A percentile compares a stretch with the other conserved stretches of the same genome.
Evolutionary conservation across 2,329 filamentous ascomycete species (phyloP).

Genomic region (Ilyonectria mors-panacis): DNA sequence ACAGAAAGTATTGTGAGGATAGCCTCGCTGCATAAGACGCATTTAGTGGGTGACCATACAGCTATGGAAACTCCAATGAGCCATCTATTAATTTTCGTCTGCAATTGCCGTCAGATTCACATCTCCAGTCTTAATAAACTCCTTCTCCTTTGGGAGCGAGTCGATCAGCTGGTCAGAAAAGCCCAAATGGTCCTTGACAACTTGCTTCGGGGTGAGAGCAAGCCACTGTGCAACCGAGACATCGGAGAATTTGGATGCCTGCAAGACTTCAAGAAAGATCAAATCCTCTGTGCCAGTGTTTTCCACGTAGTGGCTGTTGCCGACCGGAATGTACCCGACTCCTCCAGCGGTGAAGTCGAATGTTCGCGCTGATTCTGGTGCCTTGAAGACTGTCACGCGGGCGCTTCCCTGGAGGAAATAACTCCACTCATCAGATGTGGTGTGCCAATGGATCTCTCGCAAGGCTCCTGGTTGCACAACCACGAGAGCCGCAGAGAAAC

Average conservation of each 20-base stretch:
- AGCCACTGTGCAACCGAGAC: constrained; percentile 18
- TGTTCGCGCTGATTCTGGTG: constrained; percentile 9
- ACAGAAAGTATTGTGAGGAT: too few species aligned
- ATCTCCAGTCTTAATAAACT: constrained; percentile 16
- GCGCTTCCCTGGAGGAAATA: constrained; percentile 20
- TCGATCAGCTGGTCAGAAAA: constrained; percentile 12
- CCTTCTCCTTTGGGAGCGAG: constrained; percentile 21
- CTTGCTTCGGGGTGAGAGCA: constrained; percentile 19
- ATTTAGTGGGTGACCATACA: too few species aligned
- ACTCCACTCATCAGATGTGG: constrained; percentile 20
- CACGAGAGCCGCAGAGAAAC: constrained; percentile 14
- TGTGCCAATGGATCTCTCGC: constrained; percentile 23
- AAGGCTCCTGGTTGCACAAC: constrained; percentile 20
- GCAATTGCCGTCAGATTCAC: too few species aligned
- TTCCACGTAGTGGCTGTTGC: constrained; percentile 24
- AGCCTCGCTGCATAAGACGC: too few species aligned
- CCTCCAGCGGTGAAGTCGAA: constrained; percentile 24
- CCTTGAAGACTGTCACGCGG: constrained; percentile 21
- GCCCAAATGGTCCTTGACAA: constrained; percentile 18
- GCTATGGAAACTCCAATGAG: too few species aligned
- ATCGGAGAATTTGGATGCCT: constrained; percentile 20
- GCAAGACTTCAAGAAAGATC: constrained; percentile 17
- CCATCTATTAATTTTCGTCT: too few species aligned
- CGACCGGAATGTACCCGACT: constrained; percentile 19
- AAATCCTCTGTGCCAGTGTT: constrained; percentile 20